Percentiles rank a stretch among this genome's conserved stretches.
Evolutionary conservation across 768 basidiomycete species (phyloP).

Genomic region (Leccinum variicolor): DNA sequence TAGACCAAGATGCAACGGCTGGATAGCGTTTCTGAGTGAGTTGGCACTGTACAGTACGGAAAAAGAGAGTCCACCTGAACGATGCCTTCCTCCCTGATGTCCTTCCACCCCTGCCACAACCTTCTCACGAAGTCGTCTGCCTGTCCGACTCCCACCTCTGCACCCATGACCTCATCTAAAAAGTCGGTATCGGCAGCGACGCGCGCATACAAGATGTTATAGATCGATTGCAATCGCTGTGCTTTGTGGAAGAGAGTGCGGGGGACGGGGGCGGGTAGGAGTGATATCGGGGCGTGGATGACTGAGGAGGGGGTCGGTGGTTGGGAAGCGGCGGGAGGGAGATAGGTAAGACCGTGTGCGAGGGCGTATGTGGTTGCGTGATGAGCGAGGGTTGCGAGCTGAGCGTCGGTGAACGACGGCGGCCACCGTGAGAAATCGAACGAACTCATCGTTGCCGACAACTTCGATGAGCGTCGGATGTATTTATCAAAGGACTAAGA

Average conservation of each 20-base stretch:
- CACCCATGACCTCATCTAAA: conserved; percentile 82
- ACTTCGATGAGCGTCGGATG: background rate
- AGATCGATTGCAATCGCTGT: conserved; percentile 63
- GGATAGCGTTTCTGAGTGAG: conserved; percentile 3
- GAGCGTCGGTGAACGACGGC: conserved; percentile 55
- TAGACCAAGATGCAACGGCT: conserved; percentile 86
- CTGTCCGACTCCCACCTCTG: conserved; percentile 66
- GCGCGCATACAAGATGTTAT: conserved; percentile 83
- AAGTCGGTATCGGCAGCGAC: conserved; percentile 78
- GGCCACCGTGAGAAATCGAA: conserved; percentile 71
- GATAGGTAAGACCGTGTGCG: conserved; percentile 80
- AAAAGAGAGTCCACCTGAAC: conserved; percentile 45
- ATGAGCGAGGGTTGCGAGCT: conserved; percentile 57
- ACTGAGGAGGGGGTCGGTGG: conserved; percentile 63
- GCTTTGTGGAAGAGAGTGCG: conserved; percentile 65
- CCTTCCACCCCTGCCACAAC: conserved; percentile 86
- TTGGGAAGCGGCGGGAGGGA: conserved; percentile 47
- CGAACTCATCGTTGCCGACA: conserved; percentile 17
- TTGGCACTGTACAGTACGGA: background rate
- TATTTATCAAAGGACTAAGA: background rate
- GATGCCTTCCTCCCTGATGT: conserved; percentile 60
- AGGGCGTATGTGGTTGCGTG: conserved; percentile 82
- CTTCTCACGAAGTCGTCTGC: conserved; percentile 86
- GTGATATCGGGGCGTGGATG: conserved; percentile 86
- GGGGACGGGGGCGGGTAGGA: conserved; percentile 88